A percentile compares a stretch with the other conserved stretches of the same genome.
Conservation (phyloP, 139 green algal species). For the Bryopsis sp. region DNA sequence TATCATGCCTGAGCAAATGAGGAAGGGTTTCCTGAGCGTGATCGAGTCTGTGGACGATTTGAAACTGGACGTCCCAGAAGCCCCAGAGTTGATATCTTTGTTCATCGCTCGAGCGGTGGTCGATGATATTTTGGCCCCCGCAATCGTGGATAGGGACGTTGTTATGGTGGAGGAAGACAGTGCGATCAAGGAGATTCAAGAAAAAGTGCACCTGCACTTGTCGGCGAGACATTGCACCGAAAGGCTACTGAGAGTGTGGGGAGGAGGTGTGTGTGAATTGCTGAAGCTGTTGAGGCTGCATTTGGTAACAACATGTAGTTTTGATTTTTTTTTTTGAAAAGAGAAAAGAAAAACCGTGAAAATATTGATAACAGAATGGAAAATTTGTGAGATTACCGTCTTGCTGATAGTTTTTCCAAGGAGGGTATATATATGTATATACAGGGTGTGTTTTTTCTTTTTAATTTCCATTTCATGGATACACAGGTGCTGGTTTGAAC, state of each 20-base stretch:
- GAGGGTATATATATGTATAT: neutral
- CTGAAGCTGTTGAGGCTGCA: too few relatives aligned
- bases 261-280: slow-evolving; percentile 31
- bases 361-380: too few relatives aligned
- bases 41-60: slow-evolving; percentile 63
- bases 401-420: too few relatives aligned
- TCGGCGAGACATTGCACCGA: slow-evolving; percentile 55
- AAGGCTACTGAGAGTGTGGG: slow-evolving; percentile 73
- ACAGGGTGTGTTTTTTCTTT: neutral
- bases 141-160: slow-evolving; percentile 40
- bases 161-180: slow-evolving; percentile 17
- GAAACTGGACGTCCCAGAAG: slow-evolving; percentile 70
- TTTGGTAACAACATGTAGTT: too few relatives aligned
- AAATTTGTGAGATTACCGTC: too few relatives aligned
- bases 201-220: slow-evolving; percentile 42
- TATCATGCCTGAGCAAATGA: slow-evolving; percentile 37
- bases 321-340: too few relatives aligned
- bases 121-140: slow-evolving; percentile 70
- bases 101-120: slow-evolving; percentile 78
- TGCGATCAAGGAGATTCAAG: slow-evolving; percentile 24
- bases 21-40: slow-evolving; percentile 55
- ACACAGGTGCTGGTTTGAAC: slow-evolving; percentile 28
- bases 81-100: slow-evolving; percentile 44
- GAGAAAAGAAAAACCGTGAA: too few relatives aligned
- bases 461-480: too few relatives aligned